A percentile compares a stretch with the other conserved stretches of the same genome.
phyloP scores from a whole-genome alignment of 257 asterid species.

The Solanum sparsipilum region DNA sequence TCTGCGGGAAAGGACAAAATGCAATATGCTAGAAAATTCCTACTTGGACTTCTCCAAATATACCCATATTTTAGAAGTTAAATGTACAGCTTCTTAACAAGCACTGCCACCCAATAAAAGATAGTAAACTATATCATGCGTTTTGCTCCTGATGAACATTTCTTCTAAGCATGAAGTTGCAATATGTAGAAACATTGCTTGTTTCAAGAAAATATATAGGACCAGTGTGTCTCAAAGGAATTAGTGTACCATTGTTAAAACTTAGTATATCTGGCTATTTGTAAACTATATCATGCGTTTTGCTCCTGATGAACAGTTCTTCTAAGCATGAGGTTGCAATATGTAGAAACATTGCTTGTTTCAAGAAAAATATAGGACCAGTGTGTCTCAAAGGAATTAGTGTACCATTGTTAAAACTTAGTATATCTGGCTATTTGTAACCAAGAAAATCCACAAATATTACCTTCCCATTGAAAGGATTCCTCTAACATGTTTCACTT shows the following conservation, averaged over 20 bases:
- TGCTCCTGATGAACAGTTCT: background rate
- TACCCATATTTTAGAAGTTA: background rate
- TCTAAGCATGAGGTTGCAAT: background rate
- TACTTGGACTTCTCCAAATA: background rate
- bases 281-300: background rate
- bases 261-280: background rate
- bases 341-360: background rate
- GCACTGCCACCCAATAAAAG: background rate
- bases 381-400: background rate
- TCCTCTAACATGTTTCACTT: slow-evolving; percentile 88
- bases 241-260: background rate
- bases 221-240: background rate
- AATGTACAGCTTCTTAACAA: background rate
- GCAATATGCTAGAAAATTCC: background rate
- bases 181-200: background rate
- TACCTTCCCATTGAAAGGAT: slow-evolving; percentile 99
- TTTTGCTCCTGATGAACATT: background rate
- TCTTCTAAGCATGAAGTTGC: background rate
- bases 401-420: background rate
- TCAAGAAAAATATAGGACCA: background rate
- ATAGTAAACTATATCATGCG: background rate
- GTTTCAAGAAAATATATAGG: background rate
- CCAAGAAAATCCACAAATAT: background rate
- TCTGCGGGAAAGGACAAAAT: background rate
- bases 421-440: background rate